A percentile compares a stretch with the other conserved stretches of the same genome.
Evolutionary conservation across 2,329 filamentous ascomycete species (phyloP).

Genomic region (Drechslerella coelobrocha): DNA sequence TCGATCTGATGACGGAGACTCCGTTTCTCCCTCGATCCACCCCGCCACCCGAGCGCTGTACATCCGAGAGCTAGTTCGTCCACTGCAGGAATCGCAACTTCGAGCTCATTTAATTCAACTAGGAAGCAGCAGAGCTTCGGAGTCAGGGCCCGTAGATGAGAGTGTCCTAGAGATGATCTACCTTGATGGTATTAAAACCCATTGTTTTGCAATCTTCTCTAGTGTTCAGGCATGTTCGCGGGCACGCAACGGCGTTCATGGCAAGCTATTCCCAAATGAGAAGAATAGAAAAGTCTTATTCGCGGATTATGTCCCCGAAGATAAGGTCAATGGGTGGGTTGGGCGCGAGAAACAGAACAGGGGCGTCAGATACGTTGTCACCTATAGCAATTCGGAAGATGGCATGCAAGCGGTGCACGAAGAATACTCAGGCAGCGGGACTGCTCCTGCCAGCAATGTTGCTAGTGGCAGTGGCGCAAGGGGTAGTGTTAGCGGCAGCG

Average conservation of each 20-base stretch:
- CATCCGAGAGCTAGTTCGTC: constrained; percentile 88
- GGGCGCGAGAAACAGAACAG: constrained; percentile 67
- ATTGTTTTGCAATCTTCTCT: constrained; percentile 79
- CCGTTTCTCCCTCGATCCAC: constrained; percentile 68
- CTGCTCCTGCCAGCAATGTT: background rate
- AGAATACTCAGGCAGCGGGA: constrained; percentile 16
- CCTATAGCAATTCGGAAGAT: constrained; percentile 62
- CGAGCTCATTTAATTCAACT: constrained; percentile 73
- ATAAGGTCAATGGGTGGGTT: constrained; percentile 76
- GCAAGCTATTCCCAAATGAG: constrained; percentile 84
- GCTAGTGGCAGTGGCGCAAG: background rate
- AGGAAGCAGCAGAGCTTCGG: constrained; percentile 62
- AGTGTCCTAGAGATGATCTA: constrained; percentile 71
- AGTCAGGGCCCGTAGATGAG: constrained; percentile 57
- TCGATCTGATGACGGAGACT: constrained; percentile 58
- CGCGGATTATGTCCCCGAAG: constrained; percentile 86
- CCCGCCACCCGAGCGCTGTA: constrained; percentile 79
- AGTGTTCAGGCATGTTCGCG: constrained; percentile 74
- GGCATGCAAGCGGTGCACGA: constrained; percentile 43
- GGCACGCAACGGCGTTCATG: constrained; percentile 77
- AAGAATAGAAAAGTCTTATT: constrained; percentile 81
- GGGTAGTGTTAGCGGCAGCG: constrained; percentile 1
- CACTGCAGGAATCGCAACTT: constrained; percentile 73
- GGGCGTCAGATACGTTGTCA: constrained; percentile 72
- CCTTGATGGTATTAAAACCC: constrained; percentile 83